Evolutionary conservation across 148 eudicot species (phyloP).

Genomic region (Chenopodium quinoa): DNA sequence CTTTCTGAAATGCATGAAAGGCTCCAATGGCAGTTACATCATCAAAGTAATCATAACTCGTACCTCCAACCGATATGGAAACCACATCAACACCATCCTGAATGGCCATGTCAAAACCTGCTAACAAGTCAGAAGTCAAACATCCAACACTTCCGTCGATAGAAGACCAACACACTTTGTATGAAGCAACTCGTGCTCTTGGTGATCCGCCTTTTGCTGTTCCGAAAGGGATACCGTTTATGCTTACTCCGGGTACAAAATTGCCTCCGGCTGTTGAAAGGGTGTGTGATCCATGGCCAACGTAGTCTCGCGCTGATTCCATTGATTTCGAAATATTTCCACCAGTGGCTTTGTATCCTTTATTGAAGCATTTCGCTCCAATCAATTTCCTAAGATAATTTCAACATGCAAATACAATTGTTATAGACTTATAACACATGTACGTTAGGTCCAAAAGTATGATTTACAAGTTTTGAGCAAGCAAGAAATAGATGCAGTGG

Average conservation of each 20-base stretch:
- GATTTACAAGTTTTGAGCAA: too few relatives aligned
- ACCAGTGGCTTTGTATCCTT: constrained; percentile 24
- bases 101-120: constrained; percentile 52
- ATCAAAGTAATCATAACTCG: constrained; percentile 15
- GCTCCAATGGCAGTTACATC: constrained; percentile 46
- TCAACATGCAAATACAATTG: too few relatives aligned
- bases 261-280: constrained; percentile 64
- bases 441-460: too few relatives aligned
- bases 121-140: constrained; percentile 39
- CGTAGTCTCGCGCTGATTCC: constrained; percentile 42
- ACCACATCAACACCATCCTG: constrained; percentile 60
- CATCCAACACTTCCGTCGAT: constrained; percentile 26
- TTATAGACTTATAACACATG: too few relatives aligned
- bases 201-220: constrained; percentile 75
- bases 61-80: constrained; percentile 50
- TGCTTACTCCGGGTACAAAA: constrained; percentile 44
- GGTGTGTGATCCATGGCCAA: constrained; percentile 68
- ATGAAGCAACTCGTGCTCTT: constrained; percentile 57
- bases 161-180: constrained; percentile 58
- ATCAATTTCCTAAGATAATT: constrained; percentile 47
- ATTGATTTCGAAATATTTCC: constrained; percentile 7
- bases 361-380: constrained; percentile 55
- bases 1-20: constrained; percentile 51
- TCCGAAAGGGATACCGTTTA: constrained; percentile 37
- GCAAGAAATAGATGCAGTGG: neutral